Base-by-base conservation (phyloP, 345 rosid genomes). In the Capsella bursapastoris region DNA sequence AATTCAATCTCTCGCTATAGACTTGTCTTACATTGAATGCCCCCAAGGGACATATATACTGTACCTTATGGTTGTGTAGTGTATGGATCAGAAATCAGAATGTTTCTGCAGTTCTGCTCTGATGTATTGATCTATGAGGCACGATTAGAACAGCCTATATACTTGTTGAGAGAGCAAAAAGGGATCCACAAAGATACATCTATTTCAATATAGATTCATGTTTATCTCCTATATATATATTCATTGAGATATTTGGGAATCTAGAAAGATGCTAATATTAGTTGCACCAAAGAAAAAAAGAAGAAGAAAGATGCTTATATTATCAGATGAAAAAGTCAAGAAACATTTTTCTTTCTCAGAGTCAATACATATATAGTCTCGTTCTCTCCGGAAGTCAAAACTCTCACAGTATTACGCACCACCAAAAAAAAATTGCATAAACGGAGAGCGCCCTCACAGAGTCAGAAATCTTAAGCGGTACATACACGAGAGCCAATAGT, bases 381-480 rank as follows among this genome's bases (percentile, higher is more conserved):
- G 4, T 58, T 74, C 62, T 66, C 79, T 51, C 57, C 29, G 7
- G 47, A 68, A 51, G 68, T 48, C 53, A 62, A 45, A 68, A 68
- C 79, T 68, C 79, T 75, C 74, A 32, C 71, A 56, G 79, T 53
- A 76, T 76, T 76, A 76, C 64, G 75, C 75, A 69, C 73, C 78
- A 38, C 52, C 72, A 43, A 75, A 67, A 72, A 62, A 44, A 15
- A 6, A 1, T 66, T 37, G 79, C 79, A 76, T 69, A 76, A 76
- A 76, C 79, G 80, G 80, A 70, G 80, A 70, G 64, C 64, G 64
- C 74, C 80, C 67, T 70, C 80, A 67, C 68, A 70, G 71, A 63
- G 60, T 64, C 55, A 2, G 61, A 44, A 47, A 57, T 57, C 28
- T 55, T 69, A 50, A 76, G 29, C 71, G 53, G 51, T 76, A 69